Percentiles rank a stretch among this genome's conserved stretches.
phyloP scores from a whole-genome alignment of 768 basidiomycete species.

The Hygrocybe coccinea region DNA sequence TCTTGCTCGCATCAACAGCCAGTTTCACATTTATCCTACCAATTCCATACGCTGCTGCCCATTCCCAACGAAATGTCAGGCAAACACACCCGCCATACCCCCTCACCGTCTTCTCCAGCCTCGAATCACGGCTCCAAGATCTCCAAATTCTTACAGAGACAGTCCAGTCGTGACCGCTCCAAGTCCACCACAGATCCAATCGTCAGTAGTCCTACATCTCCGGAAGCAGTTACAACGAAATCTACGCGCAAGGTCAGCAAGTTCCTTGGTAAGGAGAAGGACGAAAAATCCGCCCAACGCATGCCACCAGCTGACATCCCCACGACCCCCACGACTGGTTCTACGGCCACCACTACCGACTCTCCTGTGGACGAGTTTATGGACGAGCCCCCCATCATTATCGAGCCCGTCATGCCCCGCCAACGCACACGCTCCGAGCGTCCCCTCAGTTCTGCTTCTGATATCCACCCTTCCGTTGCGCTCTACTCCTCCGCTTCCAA shows the following conservation, averaged over 20 bases:
- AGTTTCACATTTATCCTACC: too few relatives aligned
- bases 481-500: constrained; percentile 45
- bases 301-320: not conserved
- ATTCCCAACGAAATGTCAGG: not conserved
- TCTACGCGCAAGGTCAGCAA: constrained; percentile 28
- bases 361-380: constrained; percentile 4
- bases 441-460: constrained; percentile 42
- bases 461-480: constrained; percentile 34
- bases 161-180: constrained; percentile 51
- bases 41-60: not conserved
- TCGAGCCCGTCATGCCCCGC: constrained; percentile 58
- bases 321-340: too few relatives aligned
- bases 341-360: not conserved
- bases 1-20: not conserved
- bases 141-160: constrained; percentile 65
- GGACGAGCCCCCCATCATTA: constrained; percentile 60
- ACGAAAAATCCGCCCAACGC: constrained; percentile 12
- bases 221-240: constrained; percentile 21
- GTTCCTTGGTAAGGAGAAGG: constrained; percentile 35
- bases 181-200: constrained; percentile 43
- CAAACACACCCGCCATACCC: not conserved
- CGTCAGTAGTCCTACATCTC: constrained; percentile 27
- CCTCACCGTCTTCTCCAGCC: constrained; percentile 29
- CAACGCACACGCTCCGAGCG: constrained; percentile 54
- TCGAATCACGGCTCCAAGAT: constrained; percentile 48